Evolutionary conservation across 768 basidiomycete genomes (phyloP), one percentile per base, ranked within the genome.

Genomic region (Panellus pusillus): DNA sequence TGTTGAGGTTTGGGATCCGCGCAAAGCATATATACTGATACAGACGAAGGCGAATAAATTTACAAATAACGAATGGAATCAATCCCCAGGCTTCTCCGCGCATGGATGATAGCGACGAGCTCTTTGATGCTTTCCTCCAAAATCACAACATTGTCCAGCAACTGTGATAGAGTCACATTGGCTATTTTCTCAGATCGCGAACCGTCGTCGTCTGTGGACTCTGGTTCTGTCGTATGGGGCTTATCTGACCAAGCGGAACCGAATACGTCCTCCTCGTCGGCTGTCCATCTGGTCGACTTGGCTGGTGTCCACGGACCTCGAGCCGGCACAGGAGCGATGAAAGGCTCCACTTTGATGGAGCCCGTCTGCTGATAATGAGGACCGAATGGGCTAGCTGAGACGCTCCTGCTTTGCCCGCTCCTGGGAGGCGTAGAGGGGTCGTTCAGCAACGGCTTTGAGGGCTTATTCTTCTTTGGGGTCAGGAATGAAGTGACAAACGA

Each of bases 51-150:
- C n/a, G n/a, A n/a, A 29, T 45, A 44, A 50, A 40, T n/a, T 71
- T 74, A 91, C 62, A 93, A 65, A 65, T 90, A 92, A 61, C 87
- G 82, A 57, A 93, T 70, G 19, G 83, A 77, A 70, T 95, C 93
- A 57, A 95, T 89, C 9, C 93, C 93, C 48, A 95, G 70, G 70
- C 84, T 87, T 56, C 90, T 75, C 54, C 93, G 76, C 14, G 90
- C 91, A 70, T 91, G 87, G 47, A 94, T 81, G 59, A 93, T 87
- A 13, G 91, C 90, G 13, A 84, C 84, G 31, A 94, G 73, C 69
- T 98, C 96, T 72, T 98, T 98, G 65, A 98, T 88, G 56, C 87
- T 89, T 70, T 98, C 96, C 70, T 98, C 96, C 57, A 98, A 67
- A 37, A 98, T 86, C 28, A 98, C 93, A 28, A 95, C 88, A 65